phyloP scores from a whole-genome alignment of 306 rosid genomes.

The Lathyrus tuberosus region DNA sequence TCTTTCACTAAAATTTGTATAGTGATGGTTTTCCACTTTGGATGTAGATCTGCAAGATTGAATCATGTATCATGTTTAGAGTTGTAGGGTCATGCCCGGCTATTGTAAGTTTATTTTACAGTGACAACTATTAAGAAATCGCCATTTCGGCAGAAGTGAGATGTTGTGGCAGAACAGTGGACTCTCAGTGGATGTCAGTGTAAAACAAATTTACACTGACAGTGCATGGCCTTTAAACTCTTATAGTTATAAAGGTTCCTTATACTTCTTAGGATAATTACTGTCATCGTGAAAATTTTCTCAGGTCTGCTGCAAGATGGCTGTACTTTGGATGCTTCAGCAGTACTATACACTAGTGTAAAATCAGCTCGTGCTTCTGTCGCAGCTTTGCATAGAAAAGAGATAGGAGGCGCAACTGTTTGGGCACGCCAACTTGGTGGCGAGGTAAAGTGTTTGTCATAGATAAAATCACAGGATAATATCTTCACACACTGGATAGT shows the following conservation, averaged over 20 bases:
- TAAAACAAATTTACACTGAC: not conserved
- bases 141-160: not conserved
- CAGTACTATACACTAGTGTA: slow-evolving; percentile 87
- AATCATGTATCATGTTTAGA: slow-evolving; percentile 5
- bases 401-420: slow-evolving; percentile 66
- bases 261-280: slow-evolving; percentile 16
- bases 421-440: slow-evolving; percentile 99
- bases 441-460: slow-evolving; percentile 59
- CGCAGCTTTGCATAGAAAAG: slow-evolving; percentile 66
- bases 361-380: slow-evolving; percentile 90
- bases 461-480: slow-evolving; percentile 12
- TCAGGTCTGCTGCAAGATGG: slow-evolving; percentile 94
- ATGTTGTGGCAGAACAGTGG: not conserved
- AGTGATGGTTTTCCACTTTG: slow-evolving; percentile 24
- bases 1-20: slow-evolving; percentile 14
- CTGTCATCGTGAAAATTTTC: slow-evolving; percentile 37
- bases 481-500: not conserved
- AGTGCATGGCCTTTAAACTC: not conserved
- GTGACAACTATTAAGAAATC: not conserved
- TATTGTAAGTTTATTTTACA: not conserved
- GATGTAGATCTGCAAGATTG: slow-evolving; percentile 27
- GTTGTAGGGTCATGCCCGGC: not conserved
- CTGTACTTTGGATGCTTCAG: slow-evolving; percentile 81
- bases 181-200: not conserved
- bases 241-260: no score